Conservation (phyloP, 495 filamentous ascomycete genomes). For the Rostrohypoxylon terebratum region DNA sequence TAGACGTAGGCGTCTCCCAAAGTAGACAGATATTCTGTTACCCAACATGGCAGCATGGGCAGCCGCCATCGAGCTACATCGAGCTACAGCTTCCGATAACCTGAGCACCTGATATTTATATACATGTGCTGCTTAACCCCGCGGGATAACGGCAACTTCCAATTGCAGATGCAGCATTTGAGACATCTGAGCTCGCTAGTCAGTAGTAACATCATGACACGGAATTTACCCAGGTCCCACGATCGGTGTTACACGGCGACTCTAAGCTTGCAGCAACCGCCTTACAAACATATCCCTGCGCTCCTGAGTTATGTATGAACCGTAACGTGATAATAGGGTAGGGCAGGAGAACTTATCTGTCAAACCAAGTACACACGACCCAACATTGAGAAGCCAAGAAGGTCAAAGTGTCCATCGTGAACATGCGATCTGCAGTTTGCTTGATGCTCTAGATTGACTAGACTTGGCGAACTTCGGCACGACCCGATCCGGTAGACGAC, state of each 20-base stretch:
- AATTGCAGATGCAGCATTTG: neutral
- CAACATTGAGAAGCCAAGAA: conserved; percentile 5
- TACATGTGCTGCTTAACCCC: conserved; percentile 4
- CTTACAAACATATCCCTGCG: neutral
- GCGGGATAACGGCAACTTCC: neutral
- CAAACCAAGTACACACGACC: neutral
- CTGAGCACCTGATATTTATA: neutral
- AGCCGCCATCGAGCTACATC: conserved; percentile 23
- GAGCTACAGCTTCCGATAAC: conserved; percentile 16
- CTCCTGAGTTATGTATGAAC: neutral
- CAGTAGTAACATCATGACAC: conserved; percentile 30
- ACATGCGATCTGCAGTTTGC: neutral
- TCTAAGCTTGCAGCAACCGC: conserved; percentile 19
- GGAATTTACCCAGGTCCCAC: conserved; percentile 12
- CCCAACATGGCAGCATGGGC: too few species aligned
- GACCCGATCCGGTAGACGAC: neutral
- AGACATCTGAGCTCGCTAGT: conserved; percentile 16
- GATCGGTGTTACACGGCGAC: conserved; percentile 32
- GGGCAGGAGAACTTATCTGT: neutral
- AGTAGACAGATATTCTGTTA: conserved; percentile 8
- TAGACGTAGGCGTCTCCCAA: neutral
- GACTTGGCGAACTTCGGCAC: neutral
- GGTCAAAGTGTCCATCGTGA: neutral
- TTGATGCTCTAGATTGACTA: neutral
- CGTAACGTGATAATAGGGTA: conserved; percentile 6